Percentiles rank a stretch among this genome's conserved stretches.
Evolutionary conservation across 2,329 filamentous ascomycete genomes (phyloP).

Genomic region (Aspergillus latus): DNA sequence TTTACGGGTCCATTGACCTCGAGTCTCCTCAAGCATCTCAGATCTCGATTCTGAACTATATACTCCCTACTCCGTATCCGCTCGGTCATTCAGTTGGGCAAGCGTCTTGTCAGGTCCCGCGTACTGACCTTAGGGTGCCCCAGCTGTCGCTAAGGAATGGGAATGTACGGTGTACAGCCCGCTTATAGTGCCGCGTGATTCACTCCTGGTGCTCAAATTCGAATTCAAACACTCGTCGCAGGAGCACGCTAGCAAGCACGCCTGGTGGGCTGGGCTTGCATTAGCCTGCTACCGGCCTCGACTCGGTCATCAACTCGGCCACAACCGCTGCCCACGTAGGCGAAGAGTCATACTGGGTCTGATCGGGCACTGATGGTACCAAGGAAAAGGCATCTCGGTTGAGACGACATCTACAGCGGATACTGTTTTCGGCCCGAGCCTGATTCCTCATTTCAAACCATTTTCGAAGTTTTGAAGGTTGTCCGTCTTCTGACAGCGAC

Average conservation of each 20-base stretch:
- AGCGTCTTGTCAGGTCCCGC: not conserved
- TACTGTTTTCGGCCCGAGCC: not conserved
- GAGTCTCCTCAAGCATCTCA: not conserved
- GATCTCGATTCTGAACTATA: not conserved
- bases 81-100: not conserved
- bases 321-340: not conserved
- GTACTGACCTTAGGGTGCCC: not conserved
- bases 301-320: not conserved
- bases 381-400: not conserved
- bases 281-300: constrained; percentile 16
- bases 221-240: constrained; percentile 23
- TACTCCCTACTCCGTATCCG: not conserved
- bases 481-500: not conserved
- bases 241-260: constrained; percentile 19
- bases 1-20: not conserved
- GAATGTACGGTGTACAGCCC: not conserved
- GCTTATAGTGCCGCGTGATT: not conserved
- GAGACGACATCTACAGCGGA: not conserved
- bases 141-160: not conserved
- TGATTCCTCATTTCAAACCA: not conserved
- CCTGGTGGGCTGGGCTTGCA: constrained; percentile 23
- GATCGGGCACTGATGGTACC: not conserved
- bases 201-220: constrained; percentile 1
- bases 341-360: not conserved
- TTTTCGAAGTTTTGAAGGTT: not conserved